phyloP scores from a whole-genome alignment of 2,329 filamentous ascomycete species.

The Arthrobotrys conoides region DNA sequence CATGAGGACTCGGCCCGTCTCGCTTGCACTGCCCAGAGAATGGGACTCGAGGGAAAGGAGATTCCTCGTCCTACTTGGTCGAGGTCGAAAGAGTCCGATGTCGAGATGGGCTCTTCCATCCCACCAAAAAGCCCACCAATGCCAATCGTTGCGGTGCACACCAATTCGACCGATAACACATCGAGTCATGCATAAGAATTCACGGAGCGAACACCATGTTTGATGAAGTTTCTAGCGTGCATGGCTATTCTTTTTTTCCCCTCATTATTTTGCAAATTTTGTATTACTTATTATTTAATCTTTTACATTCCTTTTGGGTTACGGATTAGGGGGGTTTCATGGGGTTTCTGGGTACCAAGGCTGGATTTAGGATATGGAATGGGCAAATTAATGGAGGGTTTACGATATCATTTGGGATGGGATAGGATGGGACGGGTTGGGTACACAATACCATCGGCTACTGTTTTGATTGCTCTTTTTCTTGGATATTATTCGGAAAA shows the following conservation, averaged over 20 bases:
- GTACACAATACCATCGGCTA: conserved; percentile 25
- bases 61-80: conserved; percentile 31
- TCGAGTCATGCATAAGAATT: conserved; percentile 5
- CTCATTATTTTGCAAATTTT: conserved; percentile 22
- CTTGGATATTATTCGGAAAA: conserved; percentile 37
- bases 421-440: conserved; percentile 11
- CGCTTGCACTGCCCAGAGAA: conserved; percentile 20
- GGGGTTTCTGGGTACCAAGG: conserved; percentile 11
- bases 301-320: conserved; percentile 27
- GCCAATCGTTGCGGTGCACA: conserved; percentile 3
- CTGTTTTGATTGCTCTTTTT: conserved; percentile 25
- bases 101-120: conserved; percentile 40
- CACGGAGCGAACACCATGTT: neutral
- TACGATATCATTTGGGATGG: conserved; percentile 24
- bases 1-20: conserved; percentile 20
- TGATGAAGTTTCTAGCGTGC: conserved; percentile 13
- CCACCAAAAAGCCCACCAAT: conserved; percentile 41
- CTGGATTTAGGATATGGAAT: conserved; percentile 5
- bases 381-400: conserved; percentile 12
- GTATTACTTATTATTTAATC: conserved; percentile 11
- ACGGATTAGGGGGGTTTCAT: conserved; percentile 9
- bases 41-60: conserved; percentile 28
- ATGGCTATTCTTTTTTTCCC: conserved; percentile 8
- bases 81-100: conserved; percentile 50
- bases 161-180: conserved; percentile 22